Percentiles rank a stretch among this genome's conserved stretches.
These are phyloP conservation scores for Cenchrus purpureus DNA, from an alignment of 176 grass and related monocot genomes.

Conservation along the genomic window DNA sequence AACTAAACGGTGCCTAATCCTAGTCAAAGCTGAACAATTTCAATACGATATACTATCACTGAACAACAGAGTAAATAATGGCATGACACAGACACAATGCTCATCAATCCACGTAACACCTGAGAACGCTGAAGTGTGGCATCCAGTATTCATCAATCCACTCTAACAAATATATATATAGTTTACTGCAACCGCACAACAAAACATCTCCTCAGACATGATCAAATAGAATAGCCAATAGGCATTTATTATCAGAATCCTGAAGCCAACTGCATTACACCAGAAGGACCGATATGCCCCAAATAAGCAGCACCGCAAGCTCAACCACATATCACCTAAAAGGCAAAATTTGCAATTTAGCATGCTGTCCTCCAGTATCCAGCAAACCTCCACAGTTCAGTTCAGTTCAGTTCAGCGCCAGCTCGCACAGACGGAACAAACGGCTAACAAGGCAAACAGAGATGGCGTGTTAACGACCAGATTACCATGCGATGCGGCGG, in stretches of 20 bases:
- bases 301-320: not conserved
- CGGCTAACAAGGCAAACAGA: not conserved
- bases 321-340: not conserved
- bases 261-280: not conserved
- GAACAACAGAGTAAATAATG: not conserved
- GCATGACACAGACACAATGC: not conserved
- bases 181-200: not conserved
- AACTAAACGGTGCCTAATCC: not conserved
- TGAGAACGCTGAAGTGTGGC: not conserved
- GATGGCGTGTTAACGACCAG: not conserved
- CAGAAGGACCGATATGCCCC: not conserved
- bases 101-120: not conserved
- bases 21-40: not conserved
- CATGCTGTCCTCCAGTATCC: not conserved
- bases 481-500: conserved; percentile 36
- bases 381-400: not conserved
- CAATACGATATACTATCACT: not conserved
- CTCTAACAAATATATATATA: not conserved
- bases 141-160: not conserved
- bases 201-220: not conserved
- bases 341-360: not conserved
- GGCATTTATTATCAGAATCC: not conserved
- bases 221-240: not conserved
- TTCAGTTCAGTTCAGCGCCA: not conserved
- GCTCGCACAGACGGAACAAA: not conserved